Evolutionary conservation across 2,329 filamentous ascomycete species (phyloP), one percentile per base, ranked within the genome.

Genomic region (Dactylonectria estremocensis): DNA sequence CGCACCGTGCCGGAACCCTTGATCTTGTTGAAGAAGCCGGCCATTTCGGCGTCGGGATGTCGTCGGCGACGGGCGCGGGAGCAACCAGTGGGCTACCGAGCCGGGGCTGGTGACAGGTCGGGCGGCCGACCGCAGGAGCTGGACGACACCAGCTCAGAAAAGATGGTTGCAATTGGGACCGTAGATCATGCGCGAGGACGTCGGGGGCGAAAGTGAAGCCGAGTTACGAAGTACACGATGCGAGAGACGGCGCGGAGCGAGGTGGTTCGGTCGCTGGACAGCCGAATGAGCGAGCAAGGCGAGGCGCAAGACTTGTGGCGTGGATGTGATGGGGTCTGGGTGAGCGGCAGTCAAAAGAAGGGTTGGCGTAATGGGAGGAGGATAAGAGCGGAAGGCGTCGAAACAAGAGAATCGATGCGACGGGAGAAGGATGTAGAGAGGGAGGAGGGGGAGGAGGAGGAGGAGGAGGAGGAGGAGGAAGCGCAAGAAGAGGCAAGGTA

Each of bases 21-120:
- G 77, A 90, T 85, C 79, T 88, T 90, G 74, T 84, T 88, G 69
- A 90, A 85, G 73, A 91, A 87, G 69, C 86, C 84, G 69, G 88
- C 83, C 88, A 90, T 90, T 71, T 65, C 64, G 71, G 68, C 65
- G 68, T 72, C 61, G 72, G 74, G 67, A 70, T 59, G 70, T 72
- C 58, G 68, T 69, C 49, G 65, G 58, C 18, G 63, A 53, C 69
- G 52, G 52, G 64, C 45, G 62, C 59, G 57, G 59, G 53, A 68
- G 58, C 62, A 68, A 64, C 59, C 48, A 55, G 72, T 49, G 50
- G 67, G 60, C 61, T 72, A 67, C 59, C 45, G 66, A 75, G 69
- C 74, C 72, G 67, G 67, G 67, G 72, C 66, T 62, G 63, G 66
- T 60, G 64, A 74, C 67, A 67, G 58, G 70, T 67, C 48, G 67